Conservation (phyloP, 2,329 filamentous ascomycete species). For the Seiridium unicorne region DNA sequence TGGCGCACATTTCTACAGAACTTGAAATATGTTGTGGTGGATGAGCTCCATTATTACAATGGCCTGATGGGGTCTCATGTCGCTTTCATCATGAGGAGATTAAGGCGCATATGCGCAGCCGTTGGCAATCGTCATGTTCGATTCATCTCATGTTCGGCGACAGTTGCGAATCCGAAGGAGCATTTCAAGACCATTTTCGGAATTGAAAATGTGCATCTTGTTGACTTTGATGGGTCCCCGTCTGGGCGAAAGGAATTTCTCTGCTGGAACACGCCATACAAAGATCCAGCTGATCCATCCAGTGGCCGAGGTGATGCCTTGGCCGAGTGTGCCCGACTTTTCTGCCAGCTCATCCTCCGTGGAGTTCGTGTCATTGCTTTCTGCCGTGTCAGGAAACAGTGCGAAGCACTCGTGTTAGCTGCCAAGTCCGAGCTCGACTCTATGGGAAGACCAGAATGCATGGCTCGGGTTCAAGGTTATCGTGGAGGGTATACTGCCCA, state of each 20-base stretch:
- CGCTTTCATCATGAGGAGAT: slow-evolving; percentile 87
- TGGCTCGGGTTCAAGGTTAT: slow-evolving; percentile 87
- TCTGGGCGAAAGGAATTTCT: slow-evolving; percentile 91
- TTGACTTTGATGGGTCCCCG: slow-evolving; percentile 91
- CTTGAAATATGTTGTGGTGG: slow-evolving; percentile 85
- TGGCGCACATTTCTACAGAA: slow-evolving; percentile 91
- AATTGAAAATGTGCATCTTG: slow-evolving; percentile 73
- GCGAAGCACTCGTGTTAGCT: slow-evolving; percentile 78
- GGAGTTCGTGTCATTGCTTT: slow-evolving; percentile 93
- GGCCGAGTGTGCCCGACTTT: slow-evolving; percentile 82
- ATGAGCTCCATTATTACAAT: slow-evolving; percentile 95
- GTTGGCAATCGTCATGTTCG: slow-evolving; percentile 82
- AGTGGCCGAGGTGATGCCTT: slow-evolving; percentile 83
- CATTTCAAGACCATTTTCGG: slow-evolving; percentile 97
- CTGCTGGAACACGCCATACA: slow-evolving; percentile 97
- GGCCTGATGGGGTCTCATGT: slow-evolving; percentile 92
- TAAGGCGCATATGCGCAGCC: slow-evolving; percentile 85
- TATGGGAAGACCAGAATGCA: slow-evolving; percentile 73
- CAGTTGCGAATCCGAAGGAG: slow-evolving; percentile 85
- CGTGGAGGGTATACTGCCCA: slow-evolving; percentile 92
- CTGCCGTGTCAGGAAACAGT: slow-evolving; percentile 82
- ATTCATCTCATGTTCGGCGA: slow-evolving; percentile 96
- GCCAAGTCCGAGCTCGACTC: slow-evolving; percentile 74
- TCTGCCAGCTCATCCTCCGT: slow-evolving; percentile 83
- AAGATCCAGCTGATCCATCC: slow-evolving; percentile 81